These are phyloP conservation scores for Calonectria multiphialidica DNA, from an alignment of 2,329 filamentous ascomycete genomes.

Conservation along the genomic window DNA sequence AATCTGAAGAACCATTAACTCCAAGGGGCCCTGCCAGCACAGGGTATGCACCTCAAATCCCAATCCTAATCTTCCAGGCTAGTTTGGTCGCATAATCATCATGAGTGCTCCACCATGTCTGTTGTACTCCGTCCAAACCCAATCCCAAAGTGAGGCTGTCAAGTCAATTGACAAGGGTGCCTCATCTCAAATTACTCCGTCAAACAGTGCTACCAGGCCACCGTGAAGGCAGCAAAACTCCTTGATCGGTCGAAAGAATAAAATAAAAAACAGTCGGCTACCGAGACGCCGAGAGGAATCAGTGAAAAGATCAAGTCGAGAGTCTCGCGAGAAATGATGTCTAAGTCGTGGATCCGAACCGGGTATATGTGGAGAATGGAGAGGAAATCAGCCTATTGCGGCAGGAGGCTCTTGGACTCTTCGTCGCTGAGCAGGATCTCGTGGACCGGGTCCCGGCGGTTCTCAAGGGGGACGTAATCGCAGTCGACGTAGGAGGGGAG, in stretches of 20 bases:
- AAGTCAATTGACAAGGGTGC: conserved; percentile 37
- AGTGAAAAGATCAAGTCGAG: conserved; percentile 30
- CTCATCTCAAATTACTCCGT: conserved; percentile 39
- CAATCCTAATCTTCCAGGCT: conserved; percentile 29
- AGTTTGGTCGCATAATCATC: conserved; percentile 31
- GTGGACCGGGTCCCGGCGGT: conserved; percentile 80
- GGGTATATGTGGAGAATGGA: conserved; percentile 31
- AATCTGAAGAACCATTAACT: conserved; percentile 26
- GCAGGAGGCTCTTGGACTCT: conserved; percentile 77
- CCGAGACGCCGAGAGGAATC: conserved; percentile 34
- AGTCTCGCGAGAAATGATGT: conserved; percentile 44
- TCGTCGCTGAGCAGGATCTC: conserved; percentile 85
- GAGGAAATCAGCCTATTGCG: conserved; percentile 60
- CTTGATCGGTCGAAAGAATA: conserved; percentile 21
- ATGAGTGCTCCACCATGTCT: conserved; percentile 41
- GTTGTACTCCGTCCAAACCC: conserved; percentile 42
- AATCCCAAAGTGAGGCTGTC: conserved; percentile 42
- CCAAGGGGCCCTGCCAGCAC: conserved; percentile 27
- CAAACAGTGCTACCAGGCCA: conserved; percentile 33
- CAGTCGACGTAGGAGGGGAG: conserved; percentile 82
- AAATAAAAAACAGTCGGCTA: conserved; percentile 30
- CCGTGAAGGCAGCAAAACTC: conserved; percentile 11
- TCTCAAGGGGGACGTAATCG: conserved; percentile 81
- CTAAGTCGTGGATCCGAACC: conserved; percentile 38
- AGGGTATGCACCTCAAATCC: conserved; percentile 31